Conservation (phyloP, 2,329 filamentous ascomycete genomes). For the Colletotrichum tanaceti region DNA sequence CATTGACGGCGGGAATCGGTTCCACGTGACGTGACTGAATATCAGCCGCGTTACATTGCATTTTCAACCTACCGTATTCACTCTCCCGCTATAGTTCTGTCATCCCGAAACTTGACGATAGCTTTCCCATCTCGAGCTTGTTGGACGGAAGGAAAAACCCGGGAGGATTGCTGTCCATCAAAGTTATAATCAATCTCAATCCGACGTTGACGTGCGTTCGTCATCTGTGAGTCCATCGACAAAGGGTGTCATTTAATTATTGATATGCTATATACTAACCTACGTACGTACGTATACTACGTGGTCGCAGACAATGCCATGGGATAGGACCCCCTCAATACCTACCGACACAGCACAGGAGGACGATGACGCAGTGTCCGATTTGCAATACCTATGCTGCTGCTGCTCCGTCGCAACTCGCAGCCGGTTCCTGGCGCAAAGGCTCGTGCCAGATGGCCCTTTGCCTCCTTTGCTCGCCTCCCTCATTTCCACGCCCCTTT, state of each 20-base stretch:
- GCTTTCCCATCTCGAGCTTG: constrained; percentile 4
- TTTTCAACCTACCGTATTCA: constrained; percentile 21
- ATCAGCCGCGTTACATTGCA: not conserved
- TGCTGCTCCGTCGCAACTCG: not conserved
- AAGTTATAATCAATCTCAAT: too few species aligned
- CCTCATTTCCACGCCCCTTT: not conserved
- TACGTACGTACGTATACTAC: constrained; percentile 10
- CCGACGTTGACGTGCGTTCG: constrained; percentile 24
- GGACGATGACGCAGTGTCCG: not conserved
- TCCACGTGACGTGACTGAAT: not conserved
- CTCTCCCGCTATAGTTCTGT: constrained; percentile 26
- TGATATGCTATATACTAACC: not conserved
- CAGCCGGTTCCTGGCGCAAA: constrained; percentile 3
- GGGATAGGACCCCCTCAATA: too few species aligned
- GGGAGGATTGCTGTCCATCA: constrained; percentile 30
- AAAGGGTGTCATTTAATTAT: not conserved
- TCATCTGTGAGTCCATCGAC: constrained; percentile 4
- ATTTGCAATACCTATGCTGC: not conserved
- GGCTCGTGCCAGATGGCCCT: constrained; percentile 16
- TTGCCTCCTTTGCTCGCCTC: not conserved
- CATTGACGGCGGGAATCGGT: not conserved
- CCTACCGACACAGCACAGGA: not conserved
- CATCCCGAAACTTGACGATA: constrained; percentile 23
- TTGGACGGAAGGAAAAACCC: not conserved
- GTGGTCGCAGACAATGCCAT: constrained; percentile 11